These are phyloP conservation scores for Eucalyptus pauciflora DNA, from an alignment of 345 rosid genomes.

Conservation along the genomic window DNA sequence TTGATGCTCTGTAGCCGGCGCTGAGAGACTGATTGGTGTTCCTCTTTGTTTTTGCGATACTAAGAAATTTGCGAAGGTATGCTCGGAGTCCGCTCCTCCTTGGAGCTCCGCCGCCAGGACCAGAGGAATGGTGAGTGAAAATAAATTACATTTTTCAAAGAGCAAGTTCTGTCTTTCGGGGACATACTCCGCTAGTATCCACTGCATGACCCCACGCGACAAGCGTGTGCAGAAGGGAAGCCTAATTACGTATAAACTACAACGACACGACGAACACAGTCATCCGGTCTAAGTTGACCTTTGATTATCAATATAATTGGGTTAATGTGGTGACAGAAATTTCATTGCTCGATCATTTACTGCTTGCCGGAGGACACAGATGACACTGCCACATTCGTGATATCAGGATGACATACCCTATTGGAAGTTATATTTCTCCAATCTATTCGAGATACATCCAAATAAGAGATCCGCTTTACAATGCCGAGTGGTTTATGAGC, in stretches of 20 bases:
- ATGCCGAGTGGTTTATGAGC: neutral
- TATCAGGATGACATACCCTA: neutral
- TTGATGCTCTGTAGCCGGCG: neutral
- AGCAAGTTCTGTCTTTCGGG: neutral
- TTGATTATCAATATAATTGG: neutral
- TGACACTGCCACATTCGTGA: neutral
- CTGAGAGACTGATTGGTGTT: neutral
- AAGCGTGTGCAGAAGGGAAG: neutral
- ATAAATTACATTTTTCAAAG: neutral
- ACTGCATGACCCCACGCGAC: neutral
- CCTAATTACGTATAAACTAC: neutral
- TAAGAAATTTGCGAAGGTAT: conserved; percentile 30
- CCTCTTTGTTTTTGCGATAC: neutral
- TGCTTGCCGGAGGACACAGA: neutral
- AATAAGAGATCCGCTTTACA: neutral
- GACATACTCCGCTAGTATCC: neutral
- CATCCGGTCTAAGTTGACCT: neutral
- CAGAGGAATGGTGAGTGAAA: conserved; percentile 40
- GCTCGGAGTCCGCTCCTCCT: conserved; percentile 22
- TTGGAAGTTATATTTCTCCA: neutral
- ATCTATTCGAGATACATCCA: neutral
- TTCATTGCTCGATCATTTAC: neutral
- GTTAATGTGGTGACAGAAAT: neutral
- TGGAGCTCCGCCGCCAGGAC: conserved; percentile 22
- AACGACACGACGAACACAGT: neutral